These are phyloP conservation scores for Cercophora sp. DNA, from an alignment of 495 filamentous ascomycete genomes.

Conservation along the genomic window DNA sequence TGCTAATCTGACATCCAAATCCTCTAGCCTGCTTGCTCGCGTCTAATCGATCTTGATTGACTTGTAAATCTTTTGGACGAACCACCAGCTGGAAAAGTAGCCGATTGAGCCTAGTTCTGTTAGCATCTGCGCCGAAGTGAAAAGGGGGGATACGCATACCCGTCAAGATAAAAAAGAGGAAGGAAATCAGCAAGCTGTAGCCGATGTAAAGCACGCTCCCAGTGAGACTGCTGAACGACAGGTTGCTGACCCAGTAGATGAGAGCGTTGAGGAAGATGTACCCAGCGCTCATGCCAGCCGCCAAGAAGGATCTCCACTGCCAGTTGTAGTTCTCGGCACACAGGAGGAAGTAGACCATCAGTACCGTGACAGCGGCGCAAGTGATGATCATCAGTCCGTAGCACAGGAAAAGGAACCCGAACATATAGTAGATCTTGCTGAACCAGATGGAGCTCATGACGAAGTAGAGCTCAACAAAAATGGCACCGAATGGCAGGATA, in stretches of 20 bases:
- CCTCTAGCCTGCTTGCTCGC: background rate
- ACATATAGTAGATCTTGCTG: constrained; percentile 99
- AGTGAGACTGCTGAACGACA: constrained; percentile 78
- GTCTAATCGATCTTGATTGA: constrained; percentile 93
- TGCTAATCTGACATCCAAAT: background rate
- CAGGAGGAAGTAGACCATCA: constrained; percentile 91
- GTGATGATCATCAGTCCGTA: constrained; percentile 98
- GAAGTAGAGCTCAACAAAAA: constrained; percentile 97
- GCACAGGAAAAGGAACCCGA: constrained; percentile 96
- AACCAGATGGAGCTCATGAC: constrained; percentile 98
- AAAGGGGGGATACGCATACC: constrained; percentile 56
- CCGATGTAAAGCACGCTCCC: constrained; percentile 89
- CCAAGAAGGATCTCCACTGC: constrained; percentile 93
- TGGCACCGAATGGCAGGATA: constrained; percentile 88
- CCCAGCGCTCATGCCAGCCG: constrained; percentile 77
- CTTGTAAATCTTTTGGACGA: constrained; percentile 86
- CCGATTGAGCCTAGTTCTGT: constrained; percentile 70
- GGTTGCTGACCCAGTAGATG: constrained; percentile 79
- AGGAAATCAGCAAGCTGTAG: constrained; percentile 83
- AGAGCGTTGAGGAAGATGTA: constrained; percentile 90
- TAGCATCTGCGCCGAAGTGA: background rate
- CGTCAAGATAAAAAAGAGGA: constrained; percentile 88
- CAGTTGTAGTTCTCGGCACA: constrained; percentile 97
- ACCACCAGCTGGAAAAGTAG: constrained; percentile 90
- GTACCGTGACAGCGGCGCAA: constrained; percentile 81